Conservation (phyloP, 345 rosid genomes). For the Lumnitzera littorea region DNA sequence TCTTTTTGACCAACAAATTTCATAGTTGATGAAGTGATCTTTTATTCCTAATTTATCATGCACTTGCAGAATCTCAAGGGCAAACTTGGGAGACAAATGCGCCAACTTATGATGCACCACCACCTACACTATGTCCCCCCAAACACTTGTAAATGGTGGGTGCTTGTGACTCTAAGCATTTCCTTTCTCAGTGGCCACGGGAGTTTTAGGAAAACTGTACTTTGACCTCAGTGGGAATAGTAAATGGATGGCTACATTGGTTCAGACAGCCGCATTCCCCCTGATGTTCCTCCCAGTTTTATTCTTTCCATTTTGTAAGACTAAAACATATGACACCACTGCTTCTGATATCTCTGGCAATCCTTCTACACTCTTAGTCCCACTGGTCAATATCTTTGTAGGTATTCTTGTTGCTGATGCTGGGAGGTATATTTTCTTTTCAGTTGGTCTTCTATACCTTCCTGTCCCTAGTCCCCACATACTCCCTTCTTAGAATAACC, state of each 20-base stretch:
- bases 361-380: conserved; percentile 3
- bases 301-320: background rate
- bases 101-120: no score
- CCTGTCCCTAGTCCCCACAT: conserved; percentile 35
- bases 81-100: no score
- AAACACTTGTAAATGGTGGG: background rate
- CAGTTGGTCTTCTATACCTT: conserved; percentile 19
- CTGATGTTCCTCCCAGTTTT: conserved; percentile 11
- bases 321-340: background rate
- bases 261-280: conserved; percentile 31
- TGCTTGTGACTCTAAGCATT: no score
- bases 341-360: background rate
- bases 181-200: no score
- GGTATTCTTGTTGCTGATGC: conserved; percentile 25
- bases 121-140: no score
- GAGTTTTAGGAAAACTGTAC: conserved; percentile 14
- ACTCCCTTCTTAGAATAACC: conserved; percentile 30
- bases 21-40: no score
- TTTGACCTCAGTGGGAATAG: conserved; percentile 21
- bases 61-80: no score
- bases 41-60: no score
- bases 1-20: no score
- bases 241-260: conserved; percentile 29
- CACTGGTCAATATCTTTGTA: conserved; percentile 4
- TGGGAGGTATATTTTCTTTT: conserved; percentile 8